Conservation (phyloP, 495 filamentous ascomycete genomes). For the Platismatia glauca region DNA sequence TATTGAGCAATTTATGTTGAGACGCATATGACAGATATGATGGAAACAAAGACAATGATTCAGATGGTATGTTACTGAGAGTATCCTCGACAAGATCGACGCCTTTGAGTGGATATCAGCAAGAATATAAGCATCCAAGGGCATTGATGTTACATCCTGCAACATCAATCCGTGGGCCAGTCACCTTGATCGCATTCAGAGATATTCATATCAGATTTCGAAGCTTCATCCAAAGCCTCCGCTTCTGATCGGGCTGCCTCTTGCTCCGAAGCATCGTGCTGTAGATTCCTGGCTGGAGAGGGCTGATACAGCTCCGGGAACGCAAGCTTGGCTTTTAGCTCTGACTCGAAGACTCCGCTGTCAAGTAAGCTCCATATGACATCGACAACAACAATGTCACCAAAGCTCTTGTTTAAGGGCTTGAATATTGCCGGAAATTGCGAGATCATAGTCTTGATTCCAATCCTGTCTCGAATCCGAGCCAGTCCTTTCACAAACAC, state of each 20-base stretch:
- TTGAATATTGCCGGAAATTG: background rate
- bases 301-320: background rate
- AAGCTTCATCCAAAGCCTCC: background rate
- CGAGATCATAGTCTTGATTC: background rate
- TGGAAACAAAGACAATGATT: background rate
- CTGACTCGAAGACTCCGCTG: background rate
- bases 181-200: background rate
- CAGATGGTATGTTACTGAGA: background rate
- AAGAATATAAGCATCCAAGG: background rate
- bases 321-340: background rate
- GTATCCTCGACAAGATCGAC: background rate
- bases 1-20: background rate
- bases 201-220: background rate
- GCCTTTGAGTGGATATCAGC: background rate
- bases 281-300: slow-evolving; percentile 9
- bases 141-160: background rate
- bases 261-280: slow-evolving; percentile 8
- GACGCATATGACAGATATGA: background rate
- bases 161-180: too few species aligned
- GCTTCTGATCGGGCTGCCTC: slow-evolving; percentile 1
- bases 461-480: background rate
- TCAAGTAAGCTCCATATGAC: background rate
- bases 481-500: background rate
- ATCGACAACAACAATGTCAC: background rate
- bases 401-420: background rate